Evolutionary conservation across 2,329 filamentous ascomycete species (phyloP).

Genomic region (Colletotrichum godetiae): DNA sequence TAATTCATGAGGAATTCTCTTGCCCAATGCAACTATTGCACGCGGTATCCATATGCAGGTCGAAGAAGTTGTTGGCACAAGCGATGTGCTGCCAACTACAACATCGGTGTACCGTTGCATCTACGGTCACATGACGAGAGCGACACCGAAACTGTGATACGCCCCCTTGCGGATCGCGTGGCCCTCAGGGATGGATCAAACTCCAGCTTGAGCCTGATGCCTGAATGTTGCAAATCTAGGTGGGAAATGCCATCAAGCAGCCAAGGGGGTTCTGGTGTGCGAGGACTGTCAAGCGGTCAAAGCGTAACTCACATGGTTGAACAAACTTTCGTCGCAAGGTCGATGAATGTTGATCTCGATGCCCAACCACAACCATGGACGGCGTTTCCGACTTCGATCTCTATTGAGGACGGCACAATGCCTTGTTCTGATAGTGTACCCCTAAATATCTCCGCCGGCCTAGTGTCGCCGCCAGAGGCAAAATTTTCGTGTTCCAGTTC

Average conservation of each 20-base stretch:
- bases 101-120: slow-evolving; percentile 10
- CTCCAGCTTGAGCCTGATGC: slow-evolving; percentile 13
- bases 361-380: slow-evolving; percentile 29
- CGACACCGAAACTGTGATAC: slow-evolving; percentile 32
- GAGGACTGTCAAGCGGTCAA: slow-evolving; percentile 23
- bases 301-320: slow-evolving; percentile 26
- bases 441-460: slow-evolving; percentile 5
- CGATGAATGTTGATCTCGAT: slow-evolving; percentile 32
- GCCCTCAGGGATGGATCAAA: slow-evolving; percentile 30
- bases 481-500: background rate
- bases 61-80: background rate
- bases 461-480: slow-evolving; percentile 9
- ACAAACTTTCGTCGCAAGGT: slow-evolving; percentile 33
- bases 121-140: slow-evolving; percentile 28
- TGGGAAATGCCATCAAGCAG: slow-evolving; percentile 12
- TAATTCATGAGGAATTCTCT: background rate
- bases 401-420: slow-evolving; percentile 15
- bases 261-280: slow-evolving; percentile 9
- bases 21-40: slow-evolving; percentile 3
- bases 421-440: slow-evolving; percentile 16
- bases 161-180: slow-evolving; percentile 28
- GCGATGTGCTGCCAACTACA: background rate
- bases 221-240: slow-evolving; percentile 7
- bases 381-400: slow-evolving; percentile 13
- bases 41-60: background rate